These are phyloP conservation scores for maize (Zea mays) DNA, from an alignment of 176 grass and related monocot genomes.

Conservation along the genomic window Zm-B73-REFERENCE-NAM-5.0 NC_050105.1:110384001-110384500, in stretches of 20 bases:
- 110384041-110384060: not conserved
- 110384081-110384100: not conserved
- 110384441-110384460: no score
- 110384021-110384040: not conserved
- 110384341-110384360: no score
- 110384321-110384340: no score
- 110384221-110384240: not conserved
- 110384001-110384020: not conserved
- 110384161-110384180: not conserved
- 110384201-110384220: not conserved
- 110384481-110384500: no score
- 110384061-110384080: not conserved
- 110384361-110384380: no score
- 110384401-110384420: no score
- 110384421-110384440: no score
- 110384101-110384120: not conserved
- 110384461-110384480: no score
- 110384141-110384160: not conserved
- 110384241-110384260: not conserved
- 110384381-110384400: no score
- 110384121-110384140: not conserved
- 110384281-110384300: no score
- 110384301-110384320: no score
- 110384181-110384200: not conserved
- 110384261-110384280: no score